Evolutionary conservation across 441 rosid genomes (phyloP).

Genomic region (Eutrema salsugineum): DNA sequence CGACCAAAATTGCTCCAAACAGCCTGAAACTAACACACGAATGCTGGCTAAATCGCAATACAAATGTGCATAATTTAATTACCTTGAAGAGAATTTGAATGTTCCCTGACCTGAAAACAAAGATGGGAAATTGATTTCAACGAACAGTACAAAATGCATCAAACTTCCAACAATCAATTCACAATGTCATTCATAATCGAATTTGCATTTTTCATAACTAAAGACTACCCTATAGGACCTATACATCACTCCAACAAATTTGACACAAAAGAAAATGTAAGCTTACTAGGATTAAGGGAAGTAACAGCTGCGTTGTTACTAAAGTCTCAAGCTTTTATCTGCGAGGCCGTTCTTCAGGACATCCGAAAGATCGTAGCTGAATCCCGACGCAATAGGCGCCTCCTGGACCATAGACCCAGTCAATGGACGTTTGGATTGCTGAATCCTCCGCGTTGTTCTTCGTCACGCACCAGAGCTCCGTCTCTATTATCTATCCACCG

Average conservation of each 20-base stretch:
- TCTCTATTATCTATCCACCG: slow-evolving; percentile 6
- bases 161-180: background rate
- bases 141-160: no score
- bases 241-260: background rate
- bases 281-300: slow-evolving; percentile 66
- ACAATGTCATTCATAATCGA: background rate
- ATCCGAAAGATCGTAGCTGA: slow-evolving; percentile 59
- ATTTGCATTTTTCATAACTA: background rate
- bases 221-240: background rate
- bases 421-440: slow-evolving; percentile 50
- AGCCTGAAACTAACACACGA: no score
- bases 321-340: slow-evolving; percentile 72
- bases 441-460: slow-evolving; percentile 89
- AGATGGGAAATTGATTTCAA: no score
- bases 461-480: slow-evolving; percentile 88
- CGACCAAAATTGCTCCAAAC: background rate
- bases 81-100: no score
- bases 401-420: slow-evolving; percentile 49
- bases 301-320: slow-evolving; percentile 70
- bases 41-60: no score
- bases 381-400: slow-evolving; percentile 62
- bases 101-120: no score
- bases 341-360: slow-evolving; percentile 55
- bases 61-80: no score
- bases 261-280: background rate